Evolutionary conservation across 179 eudicot genomes (phyloP), one percentile per base, ranked within the genome.

Genomic region (Silene noctiflora): DNA sequence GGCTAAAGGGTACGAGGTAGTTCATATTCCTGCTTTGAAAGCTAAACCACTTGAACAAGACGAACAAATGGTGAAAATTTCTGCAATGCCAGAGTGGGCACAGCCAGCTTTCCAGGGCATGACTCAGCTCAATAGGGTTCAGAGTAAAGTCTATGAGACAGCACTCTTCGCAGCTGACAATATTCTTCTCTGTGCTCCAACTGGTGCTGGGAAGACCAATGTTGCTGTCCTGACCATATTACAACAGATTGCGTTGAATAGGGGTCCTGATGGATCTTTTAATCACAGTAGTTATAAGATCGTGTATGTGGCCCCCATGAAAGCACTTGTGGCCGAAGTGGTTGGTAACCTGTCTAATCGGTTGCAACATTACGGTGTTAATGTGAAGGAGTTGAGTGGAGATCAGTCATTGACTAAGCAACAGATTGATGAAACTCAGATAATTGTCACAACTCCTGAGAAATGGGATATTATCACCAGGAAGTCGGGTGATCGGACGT

Each of bases 241-340:
- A 69, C 99, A 96, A 84, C 99, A 96, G 86, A 79, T 96, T 72
- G 94, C 88, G 1, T 78, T 93, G 85, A 83, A 91, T 77, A 87
- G 85, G 83, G 88, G 82, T 66, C 84, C 81, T 33, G 98, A 92
- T 82, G 96, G 94, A 42, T 80, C 96, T 29, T 85, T 91, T 75
- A 87, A 93, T 67, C 91, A 88, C 75, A 83, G 76, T 61, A 78
- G 73, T 75, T 93, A 89, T 81, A 95, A 95, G 88, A 90, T 93
- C 80, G 97, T 95, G n/a, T 96, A 96, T 77, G 99, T 96, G 77
- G 99, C 98, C 62, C 98, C 99, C 6, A 96, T 93, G 98, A 96
- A 93, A 78, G 99, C 98, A 53, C 92, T 96, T 73, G 99, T 96
- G 73, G 99, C 98, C 60, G 98, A 96, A 85, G 96, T 96, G 67